phyloP scores from a whole-genome alignment of 257 asterid genomes.

The Solanum ossicruentum region DNA sequence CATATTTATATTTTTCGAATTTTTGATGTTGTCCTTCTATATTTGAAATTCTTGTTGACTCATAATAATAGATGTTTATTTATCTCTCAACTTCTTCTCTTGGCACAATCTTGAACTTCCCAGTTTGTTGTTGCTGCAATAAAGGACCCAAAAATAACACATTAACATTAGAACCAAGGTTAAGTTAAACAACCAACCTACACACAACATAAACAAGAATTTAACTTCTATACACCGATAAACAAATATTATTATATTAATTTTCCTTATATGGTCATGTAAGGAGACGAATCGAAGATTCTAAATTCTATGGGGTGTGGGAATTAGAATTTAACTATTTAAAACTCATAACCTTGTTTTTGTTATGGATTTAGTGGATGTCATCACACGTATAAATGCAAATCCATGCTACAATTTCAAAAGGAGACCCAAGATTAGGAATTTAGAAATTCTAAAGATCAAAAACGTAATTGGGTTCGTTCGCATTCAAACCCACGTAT shows the following conservation, averaged over 20 bases:
- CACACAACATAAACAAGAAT: not conserved
- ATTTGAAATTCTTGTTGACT: not conserved
- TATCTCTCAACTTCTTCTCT: slow-evolving; percentile 36
- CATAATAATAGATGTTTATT: not conserved
- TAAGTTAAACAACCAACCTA: no score
- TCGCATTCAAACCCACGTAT: no score
- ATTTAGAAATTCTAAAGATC: no score
- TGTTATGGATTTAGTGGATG: not conserved
- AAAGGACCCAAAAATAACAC: not conserved
- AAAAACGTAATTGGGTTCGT: no score
- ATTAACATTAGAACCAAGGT: not conserved
- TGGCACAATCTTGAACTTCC: slow-evolving; percentile 89
- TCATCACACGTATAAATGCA: not conserved
- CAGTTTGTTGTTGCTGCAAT: slow-evolving; percentile 70
- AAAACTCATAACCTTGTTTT: not conserved
- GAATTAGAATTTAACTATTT: not conserved
- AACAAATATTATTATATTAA: not conserved
- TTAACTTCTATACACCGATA: not conserved
- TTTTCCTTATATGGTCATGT: not conserved
- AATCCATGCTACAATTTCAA: not conserved
- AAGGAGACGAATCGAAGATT: not conserved
- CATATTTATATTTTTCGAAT: not conserved
- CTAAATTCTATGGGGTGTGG: not conserved
- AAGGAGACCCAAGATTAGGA: no score
- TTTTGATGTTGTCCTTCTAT: not conserved